Percentiles rank a stretch among this genome's conserved stretches.
Conservation (phyloP, 2,329 filamentous ascomycete species). For the Metarhizium guizhouense region DNA sequence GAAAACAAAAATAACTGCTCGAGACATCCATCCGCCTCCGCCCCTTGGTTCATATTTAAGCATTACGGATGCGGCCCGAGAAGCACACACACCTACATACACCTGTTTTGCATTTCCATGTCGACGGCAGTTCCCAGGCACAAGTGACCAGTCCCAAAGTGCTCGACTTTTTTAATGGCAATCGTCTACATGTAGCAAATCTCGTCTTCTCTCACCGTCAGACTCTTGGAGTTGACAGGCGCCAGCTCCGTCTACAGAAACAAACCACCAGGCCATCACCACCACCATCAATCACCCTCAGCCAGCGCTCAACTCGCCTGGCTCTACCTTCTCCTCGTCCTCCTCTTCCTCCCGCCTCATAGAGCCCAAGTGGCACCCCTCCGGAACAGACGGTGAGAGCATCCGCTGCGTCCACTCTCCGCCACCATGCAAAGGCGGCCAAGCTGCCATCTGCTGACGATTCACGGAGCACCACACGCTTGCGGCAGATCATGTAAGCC, state of each 20-base stretch:
- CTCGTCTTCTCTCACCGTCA: no score
- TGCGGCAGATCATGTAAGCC: background rate
- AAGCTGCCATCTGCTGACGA: slow-evolving; percentile 7
- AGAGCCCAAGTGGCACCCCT: slow-evolving; percentile 1
- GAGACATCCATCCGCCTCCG: no score
- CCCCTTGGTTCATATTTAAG: background rate
- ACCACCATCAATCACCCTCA: background rate
- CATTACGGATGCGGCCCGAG: background rate
- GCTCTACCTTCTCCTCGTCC: no score
- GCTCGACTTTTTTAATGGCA: no score
- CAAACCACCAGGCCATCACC: background rate
- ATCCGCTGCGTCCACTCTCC: slow-evolving; percentile 1
- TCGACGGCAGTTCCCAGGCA: background rate
- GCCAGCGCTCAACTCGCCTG: no score
- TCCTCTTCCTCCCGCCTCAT: background rate
- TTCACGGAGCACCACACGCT: background rate
- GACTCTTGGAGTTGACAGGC: no score
- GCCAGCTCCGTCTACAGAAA: no score
- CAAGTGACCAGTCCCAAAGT: no score
- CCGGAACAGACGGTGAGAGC: slow-evolving; percentile 1
- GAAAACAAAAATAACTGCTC: no score
- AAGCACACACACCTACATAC: background rate
- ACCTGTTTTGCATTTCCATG: background rate
- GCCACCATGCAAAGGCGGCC: slow-evolving; percentile 1
- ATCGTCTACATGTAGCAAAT: no score